Conservation (phyloP, 345 rosid species). For the Jatropha curcas region DNA sequence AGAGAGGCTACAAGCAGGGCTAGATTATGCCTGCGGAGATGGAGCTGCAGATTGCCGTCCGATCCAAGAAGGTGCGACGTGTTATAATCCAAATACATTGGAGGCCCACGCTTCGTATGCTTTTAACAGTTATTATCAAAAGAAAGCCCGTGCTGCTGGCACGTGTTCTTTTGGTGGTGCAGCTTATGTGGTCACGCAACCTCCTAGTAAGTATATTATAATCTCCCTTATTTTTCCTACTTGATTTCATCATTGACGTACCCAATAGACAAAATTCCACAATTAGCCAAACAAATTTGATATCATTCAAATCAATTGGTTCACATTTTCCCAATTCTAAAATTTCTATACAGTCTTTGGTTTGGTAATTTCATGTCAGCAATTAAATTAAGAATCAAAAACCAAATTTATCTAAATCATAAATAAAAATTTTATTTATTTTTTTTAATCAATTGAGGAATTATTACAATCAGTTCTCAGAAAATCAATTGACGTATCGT, state of each 20-base stretch:
- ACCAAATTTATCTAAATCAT: no score
- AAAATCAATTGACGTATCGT: neutral
- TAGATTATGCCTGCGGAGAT: conserved; percentile 88
- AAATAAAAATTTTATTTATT: no score
- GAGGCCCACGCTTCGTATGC: conserved; percentile 97
- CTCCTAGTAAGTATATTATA: conserved; percentile 70
- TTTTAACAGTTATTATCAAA: conserved; percentile 89
- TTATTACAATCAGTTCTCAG: no score
- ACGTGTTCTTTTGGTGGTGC: conserved; percentile 88
- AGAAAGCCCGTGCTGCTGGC: conserved; percentile 63
- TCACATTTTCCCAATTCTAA: no score
- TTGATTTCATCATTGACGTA: neutral
- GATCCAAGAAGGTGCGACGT: conserved; percentile 69
- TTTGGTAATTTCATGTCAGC: no score
- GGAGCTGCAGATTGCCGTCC: conserved; percentile 85
- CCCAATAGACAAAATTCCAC: neutral
- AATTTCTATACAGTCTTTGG: no score
- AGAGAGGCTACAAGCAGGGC: conserved; percentile 62
- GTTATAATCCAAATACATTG: conserved; percentile 70
- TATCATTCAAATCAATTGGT: neutral
- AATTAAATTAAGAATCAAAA: no score
- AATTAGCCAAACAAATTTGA: no score
- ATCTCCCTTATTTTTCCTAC: neutral
- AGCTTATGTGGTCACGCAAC: conserved; percentile 72
- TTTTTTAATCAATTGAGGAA: no score